Percentiles rank a stretch among this genome's conserved stretches.
Evolutionary conservation across 257 asterid genomes (phyloP).

Genomic region (Capsicum chinense): DNA sequence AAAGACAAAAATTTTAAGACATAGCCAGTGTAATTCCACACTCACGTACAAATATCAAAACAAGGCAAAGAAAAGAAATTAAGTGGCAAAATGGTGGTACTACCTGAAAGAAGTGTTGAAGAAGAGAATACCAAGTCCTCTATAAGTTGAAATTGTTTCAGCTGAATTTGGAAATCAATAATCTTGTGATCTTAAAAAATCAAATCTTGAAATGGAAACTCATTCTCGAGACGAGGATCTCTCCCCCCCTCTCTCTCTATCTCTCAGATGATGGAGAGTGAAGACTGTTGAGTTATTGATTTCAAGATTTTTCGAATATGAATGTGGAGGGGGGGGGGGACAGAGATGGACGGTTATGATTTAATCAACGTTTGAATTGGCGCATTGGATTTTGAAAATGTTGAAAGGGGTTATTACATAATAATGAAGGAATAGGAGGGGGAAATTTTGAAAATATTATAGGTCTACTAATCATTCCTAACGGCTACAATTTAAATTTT

Average conservation of each 20-base stretch:
- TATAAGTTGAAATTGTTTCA: conserved; percentile 49
- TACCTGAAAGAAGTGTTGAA: conserved; percentile 73
- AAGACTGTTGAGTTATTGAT: conserved; percentile 25
- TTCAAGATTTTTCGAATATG: conserved; percentile 22
- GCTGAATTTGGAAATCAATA: conserved; percentile 30
- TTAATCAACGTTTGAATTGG: conserved; percentile 46
- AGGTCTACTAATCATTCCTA: conserved; percentile 6
- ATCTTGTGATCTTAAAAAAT: conserved; percentile 24
- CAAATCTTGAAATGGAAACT: conserved; percentile 27
- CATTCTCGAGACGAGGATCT: conserved; percentile 21
- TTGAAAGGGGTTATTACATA: conserved; percentile 31
- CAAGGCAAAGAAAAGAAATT: neutral
- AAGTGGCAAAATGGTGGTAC: neutral
- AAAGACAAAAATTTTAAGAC: neutral
- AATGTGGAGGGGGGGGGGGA: conserved; percentile 23
- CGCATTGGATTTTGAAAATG: conserved; percentile 52
- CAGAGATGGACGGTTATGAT: conserved; percentile 46
- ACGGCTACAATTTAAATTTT: conserved; percentile 63
- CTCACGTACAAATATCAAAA: neutral
- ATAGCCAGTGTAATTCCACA: neutral
- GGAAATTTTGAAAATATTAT: conserved; percentile 18
- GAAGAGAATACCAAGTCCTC: conserved; percentile 60
- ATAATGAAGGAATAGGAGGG: conserved; percentile 26
- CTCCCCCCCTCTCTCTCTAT: neutral
- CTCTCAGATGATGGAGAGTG: neutral